phyloP scores from a whole-genome alignment of 176 grass and related monocot species.

The Chrysopogon serrulatus region DNA sequence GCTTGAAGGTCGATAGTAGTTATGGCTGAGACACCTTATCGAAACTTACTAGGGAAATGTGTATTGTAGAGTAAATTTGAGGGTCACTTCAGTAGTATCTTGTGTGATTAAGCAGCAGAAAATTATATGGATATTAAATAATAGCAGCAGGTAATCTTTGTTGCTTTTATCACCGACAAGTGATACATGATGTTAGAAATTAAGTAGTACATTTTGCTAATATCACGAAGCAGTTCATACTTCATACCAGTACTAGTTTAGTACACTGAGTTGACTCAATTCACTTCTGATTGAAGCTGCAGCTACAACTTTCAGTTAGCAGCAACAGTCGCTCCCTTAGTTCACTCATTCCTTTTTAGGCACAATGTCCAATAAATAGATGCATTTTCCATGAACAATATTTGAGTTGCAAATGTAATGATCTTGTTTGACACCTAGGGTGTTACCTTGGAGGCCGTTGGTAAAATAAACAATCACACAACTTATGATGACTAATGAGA shows the following conservation, averaged over 20 bases:
- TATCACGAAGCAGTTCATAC: neutral
- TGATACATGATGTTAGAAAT: neutral
- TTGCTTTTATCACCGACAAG: conserved; percentile 5
- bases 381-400: no score
- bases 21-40: neutral
- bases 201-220: neutral
- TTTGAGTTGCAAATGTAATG: no score
- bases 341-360: no score
- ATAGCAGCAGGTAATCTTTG: neutral
- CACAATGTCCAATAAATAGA: no score
- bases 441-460: no score
- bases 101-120: neutral
- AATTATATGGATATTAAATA: conserved; percentile 13
- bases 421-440: neutral
- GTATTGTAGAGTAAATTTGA: conserved; percentile 8
- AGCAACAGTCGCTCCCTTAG: no score
- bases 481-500: no score
- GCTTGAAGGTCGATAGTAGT: conserved; percentile 48
- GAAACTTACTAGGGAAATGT: neutral
- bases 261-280: neutral
- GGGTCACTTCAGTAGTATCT: conserved; percentile 2
- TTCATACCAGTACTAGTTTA: neutral
- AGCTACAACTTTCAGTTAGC: no score
- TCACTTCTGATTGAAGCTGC: no score
- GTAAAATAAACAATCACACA: no score